Base-by-base conservation (phyloP, 768 basidiomycete genomes). In the Podaxis sp. region DNA sequence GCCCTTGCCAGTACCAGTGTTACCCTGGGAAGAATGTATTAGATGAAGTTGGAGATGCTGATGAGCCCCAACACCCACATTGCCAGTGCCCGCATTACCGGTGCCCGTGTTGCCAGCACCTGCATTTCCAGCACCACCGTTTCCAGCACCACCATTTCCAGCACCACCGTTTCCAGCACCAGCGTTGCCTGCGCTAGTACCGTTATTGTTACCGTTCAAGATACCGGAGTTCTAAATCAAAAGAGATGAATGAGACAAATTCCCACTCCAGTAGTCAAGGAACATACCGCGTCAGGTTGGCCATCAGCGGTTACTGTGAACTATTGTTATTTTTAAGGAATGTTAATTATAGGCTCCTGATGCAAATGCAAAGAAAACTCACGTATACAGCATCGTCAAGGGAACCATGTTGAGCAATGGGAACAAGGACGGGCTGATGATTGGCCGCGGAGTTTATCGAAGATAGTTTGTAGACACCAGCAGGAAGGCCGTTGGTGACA, bases 371-470 rank as follows among this genome's bases (percentile, higher is more conserved):
- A 65, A 49, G 33, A 47, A 64, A 61, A 75, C 80, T 66, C 65
- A 85, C 80, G 74, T 88, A 87, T 65, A 82, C 72, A 49, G 70
- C 74, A 69, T 89, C 86, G 69, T 87, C 83, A 37, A 86, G 71
- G 38, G 76, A 74, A 65, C 86, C 86, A 66, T 85, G 87, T 66
- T 85, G 85, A 27, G 82, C 86, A 56, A 88, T 72, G 11, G 85
- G 79, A 55, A 83, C 85, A 58, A 86, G 71, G 56, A 79, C 80
- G 22, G 82, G 86, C 67, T 84, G 83, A 65, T 89, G 85, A 75
- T 88, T 88, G 12, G 81, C 72, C 27, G 82, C 80, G 41, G 80
- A 71, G 71, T 83, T 84, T 73, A 88, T 87, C 3, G 83, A 82
- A 54, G 82, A 77, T 41, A 89, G 73, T 64, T 80, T 80, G 77